phyloP scores from a whole-genome alignment of 176 grass and related monocot genomes.

The Carex myosuroides region DNA sequence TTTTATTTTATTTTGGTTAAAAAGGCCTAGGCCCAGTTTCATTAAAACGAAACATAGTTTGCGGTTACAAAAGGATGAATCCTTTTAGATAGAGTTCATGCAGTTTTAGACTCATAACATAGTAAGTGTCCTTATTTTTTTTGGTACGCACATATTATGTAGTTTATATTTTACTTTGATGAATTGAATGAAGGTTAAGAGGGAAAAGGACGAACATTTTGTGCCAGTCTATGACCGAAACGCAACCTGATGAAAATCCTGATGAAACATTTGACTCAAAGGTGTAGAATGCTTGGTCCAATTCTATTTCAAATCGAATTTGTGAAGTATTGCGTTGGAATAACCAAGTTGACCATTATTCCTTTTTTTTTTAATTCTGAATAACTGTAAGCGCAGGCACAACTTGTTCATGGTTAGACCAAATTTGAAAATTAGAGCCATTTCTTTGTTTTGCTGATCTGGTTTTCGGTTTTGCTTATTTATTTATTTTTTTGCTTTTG shows the following conservation, averaged over 20 bases:
- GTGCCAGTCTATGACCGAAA: constrained; percentile 51
- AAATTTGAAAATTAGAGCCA: background rate
- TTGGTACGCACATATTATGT: background rate
- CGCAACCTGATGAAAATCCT: constrained; percentile 40
- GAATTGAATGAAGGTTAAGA: constrained; percentile 21
- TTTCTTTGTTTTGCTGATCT: background rate
- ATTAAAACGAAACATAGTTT: too few species aligned
- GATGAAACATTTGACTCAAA: constrained; percentile 12
- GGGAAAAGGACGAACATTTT: constrained; percentile 22
- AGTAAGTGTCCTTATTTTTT: background rate
- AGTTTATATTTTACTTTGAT: background rate
- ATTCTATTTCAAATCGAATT: background rate
- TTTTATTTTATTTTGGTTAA: background rate
- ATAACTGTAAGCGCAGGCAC: background rate
- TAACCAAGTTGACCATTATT: background rate
- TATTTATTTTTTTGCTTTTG: background rate
- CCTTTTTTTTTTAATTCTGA: background rate
- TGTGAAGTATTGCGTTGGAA: background rate
- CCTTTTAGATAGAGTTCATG: too few species aligned
- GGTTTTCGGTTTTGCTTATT: background rate
- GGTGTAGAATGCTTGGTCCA: background rate
- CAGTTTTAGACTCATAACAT: background rate
- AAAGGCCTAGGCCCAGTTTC: too few species aligned
- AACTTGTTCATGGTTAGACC: background rate
- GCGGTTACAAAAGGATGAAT: too few species aligned